phyloP scores from a whole-genome alignment of 345 rosid species.

The Populus deltoides region DNA sequence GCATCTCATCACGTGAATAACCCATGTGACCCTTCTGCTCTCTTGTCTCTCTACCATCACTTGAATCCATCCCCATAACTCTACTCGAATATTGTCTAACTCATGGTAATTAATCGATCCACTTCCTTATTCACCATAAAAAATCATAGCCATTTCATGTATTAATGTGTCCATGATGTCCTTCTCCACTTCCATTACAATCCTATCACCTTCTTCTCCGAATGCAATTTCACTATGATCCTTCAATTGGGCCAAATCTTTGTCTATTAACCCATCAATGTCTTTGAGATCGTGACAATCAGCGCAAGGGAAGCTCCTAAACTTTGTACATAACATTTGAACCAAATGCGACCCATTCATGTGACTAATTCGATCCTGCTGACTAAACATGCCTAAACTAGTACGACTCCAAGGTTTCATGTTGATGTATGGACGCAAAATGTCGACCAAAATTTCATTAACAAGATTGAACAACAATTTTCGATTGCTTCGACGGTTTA shows the following conservation, averaged over 20 bases:
- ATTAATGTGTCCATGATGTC: conserved; percentile 45
- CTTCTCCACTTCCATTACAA: conserved; percentile 49
- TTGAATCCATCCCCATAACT: not conserved
- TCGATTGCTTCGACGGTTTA: conserved; percentile 53
- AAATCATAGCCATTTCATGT: conserved; percentile 41
- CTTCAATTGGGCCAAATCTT: conserved; percentile 41
- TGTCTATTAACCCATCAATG: conserved; percentile 56
- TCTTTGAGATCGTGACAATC: conserved; percentile 66
- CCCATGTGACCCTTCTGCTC: conserved; percentile 52
- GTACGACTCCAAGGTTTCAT: conserved; percentile 45
- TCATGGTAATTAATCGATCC: not conserved
- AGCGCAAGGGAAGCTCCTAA: conserved; percentile 42
- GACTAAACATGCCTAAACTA: not conserved
- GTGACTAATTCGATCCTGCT: not conserved
- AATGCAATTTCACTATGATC: conserved; percentile 13
- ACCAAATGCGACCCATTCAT: conserved; percentile 43
- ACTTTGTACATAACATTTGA: conserved; percentile 29
- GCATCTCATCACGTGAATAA: conserved; percentile 69
- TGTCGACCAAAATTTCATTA: conserved; percentile 57
- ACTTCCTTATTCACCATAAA: not conserved
- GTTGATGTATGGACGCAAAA: conserved; percentile 53
- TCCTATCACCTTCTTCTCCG: conserved; percentile 55
- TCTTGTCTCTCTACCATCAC: conserved; percentile 12
- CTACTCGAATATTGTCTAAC: not conserved
- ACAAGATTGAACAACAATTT: conserved; percentile 62